phyloP scores from a whole-genome alignment of 768 basidiomycete species.

The Fistulinella prunicolor region DNA sequence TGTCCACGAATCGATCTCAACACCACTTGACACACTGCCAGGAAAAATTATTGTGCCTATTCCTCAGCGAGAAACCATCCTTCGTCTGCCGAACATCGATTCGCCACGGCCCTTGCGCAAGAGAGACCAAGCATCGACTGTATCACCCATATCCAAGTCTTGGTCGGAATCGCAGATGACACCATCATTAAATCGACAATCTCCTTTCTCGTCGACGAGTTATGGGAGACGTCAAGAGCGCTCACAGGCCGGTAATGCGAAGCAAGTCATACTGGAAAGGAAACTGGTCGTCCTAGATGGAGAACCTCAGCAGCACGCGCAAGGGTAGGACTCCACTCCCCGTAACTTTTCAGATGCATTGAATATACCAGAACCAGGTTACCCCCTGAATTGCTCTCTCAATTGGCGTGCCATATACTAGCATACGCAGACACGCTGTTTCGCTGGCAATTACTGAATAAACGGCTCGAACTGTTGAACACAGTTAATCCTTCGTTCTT shows the following conservation, averaged over 20 bases:
- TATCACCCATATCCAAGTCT: constrained; percentile 44
- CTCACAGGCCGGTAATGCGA: constrained; percentile 38
- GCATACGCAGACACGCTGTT: constrained; percentile 74
- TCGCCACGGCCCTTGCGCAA: constrained; percentile 29
- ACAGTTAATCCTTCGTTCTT: constrained; percentile 41
- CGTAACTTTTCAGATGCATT: neutral
- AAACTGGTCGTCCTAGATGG: constrained; percentile 38
- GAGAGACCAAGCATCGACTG: constrained; percentile 27
- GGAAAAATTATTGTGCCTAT: constrained; percentile 25
- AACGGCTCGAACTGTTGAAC: constrained; percentile 73
- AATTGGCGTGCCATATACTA: constrained; percentile 53
- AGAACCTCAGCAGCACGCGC: constrained; percentile 11
- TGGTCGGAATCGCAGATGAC: constrained; percentile 51
- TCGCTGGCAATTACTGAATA: constrained; percentile 67
- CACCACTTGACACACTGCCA: constrained; percentile 32
- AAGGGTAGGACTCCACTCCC: constrained; percentile 5
- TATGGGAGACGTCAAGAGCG: constrained; percentile 40
- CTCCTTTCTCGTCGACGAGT: constrained; percentile 44
- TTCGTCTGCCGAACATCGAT: constrained; percentile 25
- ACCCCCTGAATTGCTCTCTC: constrained; percentile 36
- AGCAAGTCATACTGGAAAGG: constrained; percentile 33
- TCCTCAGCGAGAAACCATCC: constrained; percentile 18
- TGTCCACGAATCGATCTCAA: constrained; percentile 49
- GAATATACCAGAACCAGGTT: constrained; percentile 4
- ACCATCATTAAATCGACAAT: constrained; percentile 22